Evolutionary conservation across 192 early-diverging fungal species (phyloP).

Genomic region (Thamnidium elegans): DNA sequence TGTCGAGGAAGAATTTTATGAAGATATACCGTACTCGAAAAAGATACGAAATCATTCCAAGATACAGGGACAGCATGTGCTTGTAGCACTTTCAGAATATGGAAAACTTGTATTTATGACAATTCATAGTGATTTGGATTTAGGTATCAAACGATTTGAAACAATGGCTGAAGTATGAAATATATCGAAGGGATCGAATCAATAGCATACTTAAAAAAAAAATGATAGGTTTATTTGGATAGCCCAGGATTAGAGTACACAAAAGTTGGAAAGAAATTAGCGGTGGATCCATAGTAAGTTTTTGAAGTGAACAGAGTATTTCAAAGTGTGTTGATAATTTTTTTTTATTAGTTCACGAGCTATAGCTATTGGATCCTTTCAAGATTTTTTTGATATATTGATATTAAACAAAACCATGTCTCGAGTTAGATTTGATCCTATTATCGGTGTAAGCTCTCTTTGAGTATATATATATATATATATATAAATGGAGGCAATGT

Average conservation of each 20-base stretch:
- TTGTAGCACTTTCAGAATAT: slow-evolving; percentile 26
- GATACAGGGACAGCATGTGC: slow-evolving; percentile 17
- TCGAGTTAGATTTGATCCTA: slow-evolving; percentile 20
- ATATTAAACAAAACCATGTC: slow-evolving; percentile 22
- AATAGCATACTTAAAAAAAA: not conserved
- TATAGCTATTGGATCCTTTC: slow-evolving; percentile 27
- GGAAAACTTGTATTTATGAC: slow-evolving; percentile 24
- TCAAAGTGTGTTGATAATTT: not conserved
- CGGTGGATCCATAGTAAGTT: slow-evolving; percentile 32
- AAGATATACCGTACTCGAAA: not conserved
- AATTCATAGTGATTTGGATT: not conserved
- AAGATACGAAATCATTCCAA: slow-evolving; percentile 18
- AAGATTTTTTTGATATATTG: slow-evolving; percentile 28
- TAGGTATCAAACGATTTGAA: slow-evolving; percentile 21
- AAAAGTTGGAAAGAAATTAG: slow-evolving; percentile 29
- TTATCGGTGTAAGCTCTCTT: not conserved
- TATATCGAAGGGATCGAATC: not conserved
- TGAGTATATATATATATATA: no score
- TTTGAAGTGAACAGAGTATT: not conserved
- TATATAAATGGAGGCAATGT: not conserved
- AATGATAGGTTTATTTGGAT: slow-evolving; percentile 6
- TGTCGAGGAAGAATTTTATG: not conserved
- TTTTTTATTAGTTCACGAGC: slow-evolving; percentile 23
- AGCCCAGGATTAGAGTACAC: slow-evolving; percentile 21
- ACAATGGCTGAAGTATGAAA: slow-evolving; percentile 16